A percentile compares a stretch with the other conserved stretches of the same genome.
Conservation (phyloP, 2,329 filamentous ascomycete species). For the Diaporthe sp. region DNA sequence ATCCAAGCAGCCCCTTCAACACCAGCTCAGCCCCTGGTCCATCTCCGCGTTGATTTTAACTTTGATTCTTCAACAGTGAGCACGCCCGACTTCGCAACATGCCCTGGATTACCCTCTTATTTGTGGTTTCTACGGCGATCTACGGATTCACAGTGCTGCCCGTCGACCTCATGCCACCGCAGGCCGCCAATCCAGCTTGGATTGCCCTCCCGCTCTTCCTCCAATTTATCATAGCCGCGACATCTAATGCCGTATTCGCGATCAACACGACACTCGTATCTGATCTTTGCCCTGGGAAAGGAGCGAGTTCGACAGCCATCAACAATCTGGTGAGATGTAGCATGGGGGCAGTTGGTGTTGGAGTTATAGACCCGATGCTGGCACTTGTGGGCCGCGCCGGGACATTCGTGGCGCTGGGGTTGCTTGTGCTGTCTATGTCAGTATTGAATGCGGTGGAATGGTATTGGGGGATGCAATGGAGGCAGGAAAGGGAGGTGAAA, state of each 20-base stretch:
- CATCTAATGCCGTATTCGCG: slow-evolving; percentile 53
- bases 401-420: slow-evolving; percentile 39
- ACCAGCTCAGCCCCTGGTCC: neutral
- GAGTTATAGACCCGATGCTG: slow-evolving; percentile 41
- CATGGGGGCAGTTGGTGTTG: slow-evolving; percentile 48
- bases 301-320: slow-evolving; percentile 49
- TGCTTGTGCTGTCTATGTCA: slow-evolving; percentile 32
- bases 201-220: slow-evolving; percentile 45
- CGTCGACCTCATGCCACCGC: neutral
- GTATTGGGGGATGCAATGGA: slow-evolving; percentile 28
- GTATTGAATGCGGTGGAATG: slow-evolving; percentile 7
- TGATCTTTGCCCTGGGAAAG: slow-evolving; percentile 48
- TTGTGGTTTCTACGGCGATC: slow-evolving; percentile 49
- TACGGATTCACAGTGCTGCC: slow-evolving; percentile 51
- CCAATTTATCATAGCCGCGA: slow-evolving; percentile 52
- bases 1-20: too few species aligned
- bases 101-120: slow-evolving; percentile 53
- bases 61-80: slow-evolving; percentile 43
- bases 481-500: slow-evolving; percentile 10
- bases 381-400: slow-evolving; percentile 29
- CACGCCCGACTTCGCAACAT: slow-evolving; percentile 53
- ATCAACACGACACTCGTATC: slow-evolving; percentile 51
- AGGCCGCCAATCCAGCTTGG: slow-evolving; percentile 41
- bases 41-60: neutral
- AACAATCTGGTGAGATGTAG: slow-evolving; percentile 51